A percentile compares a stretch with the other conserved stretches of the same genome.
Evolutionary conservation across 768 basidiomycete species (phyloP).

Genomic region (Hypholoma sublateritium): DNA sequence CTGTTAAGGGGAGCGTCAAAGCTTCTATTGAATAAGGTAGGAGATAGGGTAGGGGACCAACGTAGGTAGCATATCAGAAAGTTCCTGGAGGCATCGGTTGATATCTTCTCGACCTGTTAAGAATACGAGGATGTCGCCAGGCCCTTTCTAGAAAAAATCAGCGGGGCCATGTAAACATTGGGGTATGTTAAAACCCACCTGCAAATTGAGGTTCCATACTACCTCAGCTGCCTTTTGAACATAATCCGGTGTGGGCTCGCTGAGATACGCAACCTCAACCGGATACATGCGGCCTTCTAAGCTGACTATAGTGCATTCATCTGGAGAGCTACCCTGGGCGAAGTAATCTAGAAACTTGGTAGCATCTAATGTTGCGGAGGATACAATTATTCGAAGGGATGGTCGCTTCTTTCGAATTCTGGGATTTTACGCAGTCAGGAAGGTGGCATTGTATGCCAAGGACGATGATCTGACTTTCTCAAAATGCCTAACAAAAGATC

Average conservation of each 20-base stretch:
- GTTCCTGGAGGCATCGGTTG: constrained; percentile 78
- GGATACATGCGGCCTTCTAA: constrained; percentile 95
- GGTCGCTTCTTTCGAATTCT: constrained; percentile 93
- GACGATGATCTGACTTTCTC: constrained; percentile 72
- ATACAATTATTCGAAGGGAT: constrained; percentile 86
- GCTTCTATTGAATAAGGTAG: neutral
- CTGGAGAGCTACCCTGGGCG: constrained; percentile 54
- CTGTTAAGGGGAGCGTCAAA: constrained; percentile 28
- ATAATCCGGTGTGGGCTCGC: constrained; percentile 78
- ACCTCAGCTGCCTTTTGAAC: constrained; percentile 79
- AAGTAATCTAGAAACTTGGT: constrained; percentile 89
- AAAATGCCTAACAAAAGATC: constrained; percentile 89
- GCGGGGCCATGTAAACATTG: neutral
- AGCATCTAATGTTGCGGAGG: constrained; percentile 96
- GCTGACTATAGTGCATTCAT: constrained; percentile 82
- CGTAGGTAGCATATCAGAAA: constrained; percentile 79
- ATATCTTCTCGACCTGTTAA: constrained; percentile 97
- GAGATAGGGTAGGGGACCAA: neutral
- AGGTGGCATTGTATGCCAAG: neutral
- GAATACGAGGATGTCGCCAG: constrained; percentile 92
- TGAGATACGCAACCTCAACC: constrained; percentile 88
- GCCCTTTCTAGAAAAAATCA: constrained; percentile 53
- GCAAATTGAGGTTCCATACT: constrained; percentile 77
- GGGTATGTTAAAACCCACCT: constrained; percentile 45
- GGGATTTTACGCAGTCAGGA: neutral